A percentile compares a stretch with the other conserved stretches of the same genome.
Conservation (phyloP, 78 protist species). For the Tieghemostelium lacteum region DNA sequence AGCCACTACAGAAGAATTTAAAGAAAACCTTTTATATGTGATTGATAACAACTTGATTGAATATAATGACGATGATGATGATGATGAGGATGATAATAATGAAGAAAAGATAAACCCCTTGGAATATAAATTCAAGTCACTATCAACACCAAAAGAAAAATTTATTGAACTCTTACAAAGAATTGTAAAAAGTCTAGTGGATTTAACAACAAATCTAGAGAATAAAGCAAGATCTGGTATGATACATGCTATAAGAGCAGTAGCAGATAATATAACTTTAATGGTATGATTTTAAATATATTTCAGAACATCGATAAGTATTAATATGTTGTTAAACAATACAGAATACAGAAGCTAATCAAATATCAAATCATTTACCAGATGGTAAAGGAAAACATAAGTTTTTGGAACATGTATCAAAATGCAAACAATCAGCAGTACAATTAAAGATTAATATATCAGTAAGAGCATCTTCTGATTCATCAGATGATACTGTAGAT, state of each 20-base stretch:
- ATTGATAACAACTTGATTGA: constrained; percentile 15
- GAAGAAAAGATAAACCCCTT: constrained; percentile 26
- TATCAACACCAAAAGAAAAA: constrained; percentile 30
- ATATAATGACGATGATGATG: not conserved
- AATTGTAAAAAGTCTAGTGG: not conserved
- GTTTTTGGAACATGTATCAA: constrained; percentile 33
- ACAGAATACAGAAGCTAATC: constrained; percentile 12
- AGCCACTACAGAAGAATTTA: constrained; percentile 13
- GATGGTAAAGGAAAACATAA: constrained; percentile 66
- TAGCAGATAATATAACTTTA: constrained; percentile 6
- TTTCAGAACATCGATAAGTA: not conserved
- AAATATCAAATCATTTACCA: constrained; percentile 25
- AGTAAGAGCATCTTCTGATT: constrained; percentile 26
- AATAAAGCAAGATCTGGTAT: constrained; percentile 21
- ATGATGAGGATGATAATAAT: constrained; percentile 29
- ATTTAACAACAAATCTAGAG: constrained; percentile 5
- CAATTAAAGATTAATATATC: constrained; percentile 66
- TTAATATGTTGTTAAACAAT: not conserved
- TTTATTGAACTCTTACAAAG: constrained; percentile 30
- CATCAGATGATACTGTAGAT: constrained; percentile 29
- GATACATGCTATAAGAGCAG: constrained; percentile 20
- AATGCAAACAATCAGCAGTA: constrained; percentile 27
- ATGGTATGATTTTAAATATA: not conserved
- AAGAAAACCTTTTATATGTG: constrained; percentile 5
- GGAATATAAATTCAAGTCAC: constrained; percentile 4